phyloP scores from a whole-genome alignment of 78 protist genomes.

The slime mould (Dictyostelium discoideum) region DNA sequence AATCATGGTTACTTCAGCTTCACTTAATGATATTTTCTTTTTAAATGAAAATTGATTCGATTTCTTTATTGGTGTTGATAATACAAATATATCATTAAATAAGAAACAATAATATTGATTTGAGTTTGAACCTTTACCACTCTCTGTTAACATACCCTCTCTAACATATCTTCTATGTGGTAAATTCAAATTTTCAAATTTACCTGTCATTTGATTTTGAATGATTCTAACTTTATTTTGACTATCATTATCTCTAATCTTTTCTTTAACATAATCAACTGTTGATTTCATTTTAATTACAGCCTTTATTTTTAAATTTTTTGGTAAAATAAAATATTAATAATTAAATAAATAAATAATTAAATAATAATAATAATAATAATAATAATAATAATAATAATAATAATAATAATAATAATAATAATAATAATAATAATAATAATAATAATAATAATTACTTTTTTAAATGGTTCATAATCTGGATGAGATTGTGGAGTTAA shows the following conservation, averaged over 20 bases:
- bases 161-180: constrained; percentile 76
- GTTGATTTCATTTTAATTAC: constrained; percentile 67
- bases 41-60: constrained; percentile 16
- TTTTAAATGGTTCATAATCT: constrained; percentile 43
- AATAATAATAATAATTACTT: background rate
- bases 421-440: background rate
- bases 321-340: too few species aligned
- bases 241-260: constrained; percentile 58
- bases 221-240: constrained; percentile 74
- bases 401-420: background rate
- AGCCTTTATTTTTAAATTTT: constrained; percentile 1
- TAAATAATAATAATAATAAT: background rate
- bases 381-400: background rate
- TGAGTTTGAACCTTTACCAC: background rate
- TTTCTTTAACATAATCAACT: constrained; percentile 71
- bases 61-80: constrained; percentile 22
- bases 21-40: constrained; percentile 4
- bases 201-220: constrained; percentile 41
- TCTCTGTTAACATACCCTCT: constrained; percentile 42
- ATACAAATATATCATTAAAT: constrained; percentile 39
- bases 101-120: constrained; percentile 52
- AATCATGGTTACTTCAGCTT: constrained; percentile 10
- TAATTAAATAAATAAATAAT: too few species aligned
- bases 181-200: constrained; percentile 52
- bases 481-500: constrained; percentile 52